Evolutionary conservation across 441 rosid species (phyloP), one percentile per base, ranked within the genome.

Genomic region (Daphne laureola): DNA sequence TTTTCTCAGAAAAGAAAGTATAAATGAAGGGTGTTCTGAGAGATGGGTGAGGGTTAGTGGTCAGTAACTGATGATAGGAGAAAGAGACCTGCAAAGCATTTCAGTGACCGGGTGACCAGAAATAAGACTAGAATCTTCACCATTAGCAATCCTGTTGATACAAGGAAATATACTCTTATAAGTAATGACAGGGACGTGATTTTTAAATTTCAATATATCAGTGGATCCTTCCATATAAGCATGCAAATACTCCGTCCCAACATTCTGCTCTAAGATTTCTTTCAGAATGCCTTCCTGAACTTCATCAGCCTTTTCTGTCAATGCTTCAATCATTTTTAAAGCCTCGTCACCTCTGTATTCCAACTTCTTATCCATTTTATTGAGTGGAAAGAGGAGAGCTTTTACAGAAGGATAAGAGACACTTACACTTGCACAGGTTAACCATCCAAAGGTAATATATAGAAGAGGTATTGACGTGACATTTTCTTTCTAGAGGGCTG

Each of bases 101-200:
- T 90, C 95, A 57, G 84, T 73, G 47, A 90, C 75, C 41, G 76
- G 83, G 53, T 70, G 83, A 45, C 83, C 86, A 43, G 93, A 72
- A n/a, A 90, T 65, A 45, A 90, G 78, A 51, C 81, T 79, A 53
- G 87, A 82, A 57, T 68, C 91, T 69, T 86, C 97, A 27, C 95
- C 97, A 57, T 77, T 72, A 36, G 91, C 89, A 65, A 90, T 90
- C 67, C 91, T 81, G 66, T 70, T 84, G 72, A 90, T 83, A 71
- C 82, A 90, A 55, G 94, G 84, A 69, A 62, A 73, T 13, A 86
- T 66, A 67, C 69, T 75, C 73, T 81, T 68, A 82, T 90, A 90
- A 58, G 73, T 83, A 60, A 75, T 73, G 48, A 90, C 76, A 14
- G 97, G 96, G 58, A 87, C 78, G 47, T 54, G 44, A 23, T 58